Base-by-base conservation (phyloP, 1,284 basidiomycete genomes). In the Xanthoconium separans region DNA sequence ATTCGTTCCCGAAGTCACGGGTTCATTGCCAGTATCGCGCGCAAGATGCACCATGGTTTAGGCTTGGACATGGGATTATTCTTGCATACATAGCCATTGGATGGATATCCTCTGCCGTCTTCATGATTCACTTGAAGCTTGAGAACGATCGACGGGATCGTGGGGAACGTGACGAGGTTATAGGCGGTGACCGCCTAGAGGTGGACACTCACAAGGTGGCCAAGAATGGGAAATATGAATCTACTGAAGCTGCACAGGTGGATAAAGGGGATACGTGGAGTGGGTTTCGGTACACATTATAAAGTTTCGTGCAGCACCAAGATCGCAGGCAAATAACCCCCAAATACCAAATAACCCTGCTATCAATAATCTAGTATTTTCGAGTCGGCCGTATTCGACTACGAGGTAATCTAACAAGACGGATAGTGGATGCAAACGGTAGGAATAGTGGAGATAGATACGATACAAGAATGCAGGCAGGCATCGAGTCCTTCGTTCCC, bases 251-350 rank as follows among this genome's bases (percentile, higher is more conserved):
- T 15, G 78, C 77, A 10, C 66, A 66, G 56, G 68, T 57, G 51
- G 73, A 74, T 52, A 78, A 77, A 58, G 77, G 77, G 3, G 78
- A 80, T 47, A 55, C 62, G 33, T 80, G 77, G 78, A 79, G 77
- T 55, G 76, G 77, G 18, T 78, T 79, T 62, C 66, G 69, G 30
- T 79, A 79, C 58, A 71, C 69, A 2, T 45, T 68, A 34, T 70
- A 57, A 42, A 42, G 8, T n/a, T n/a, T 9, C 36, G 16, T 37
- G 0, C 16, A 37, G 15, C 15, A 36, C n/a, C n/a, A n/a, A 16
- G 4, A n/a, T 33, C 13, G 11, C 12, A 13, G 31, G 4, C 31
- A 33, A 13, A 11, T 13, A 33, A 12, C 31, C 31, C 13, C 11
- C 30, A 31, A 18, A 18, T 18, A 18, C 18, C 12, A 13, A 31